phyloP scores from a whole-genome alignment of 2,329 filamentous ascomycete genomes.

The Pseudogymnoascus sp. region DNA sequence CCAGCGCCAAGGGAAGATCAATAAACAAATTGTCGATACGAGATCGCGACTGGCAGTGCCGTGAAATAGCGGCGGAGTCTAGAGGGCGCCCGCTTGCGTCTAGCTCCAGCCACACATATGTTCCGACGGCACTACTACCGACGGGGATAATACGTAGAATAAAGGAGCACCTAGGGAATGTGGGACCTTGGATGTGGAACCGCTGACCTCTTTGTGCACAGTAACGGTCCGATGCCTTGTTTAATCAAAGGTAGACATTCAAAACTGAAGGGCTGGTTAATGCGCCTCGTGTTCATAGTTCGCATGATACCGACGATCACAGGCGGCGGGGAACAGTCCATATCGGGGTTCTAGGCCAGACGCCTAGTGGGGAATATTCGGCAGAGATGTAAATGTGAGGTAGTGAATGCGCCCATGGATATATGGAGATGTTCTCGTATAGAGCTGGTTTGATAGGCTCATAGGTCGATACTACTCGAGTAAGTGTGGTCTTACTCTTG shows the following conservation, averaged over 20 bases:
- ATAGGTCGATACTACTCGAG: neutral
- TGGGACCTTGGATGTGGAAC: neutral
- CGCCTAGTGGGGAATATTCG: neutral
- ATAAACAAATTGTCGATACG: neutral
- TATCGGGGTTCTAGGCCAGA: neutral
- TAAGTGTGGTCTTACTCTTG: neutral
- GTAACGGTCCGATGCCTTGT: neutral
- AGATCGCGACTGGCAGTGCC: neutral
- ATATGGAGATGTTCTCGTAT: neutral
- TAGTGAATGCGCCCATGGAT: neutral
- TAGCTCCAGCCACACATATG: neutral
- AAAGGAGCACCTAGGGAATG: neutral
- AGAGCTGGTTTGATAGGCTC: neutral
- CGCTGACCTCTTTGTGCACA: neutral
- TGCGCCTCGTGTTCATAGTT: neutral
- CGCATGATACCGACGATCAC: slow-evolving; percentile 6
- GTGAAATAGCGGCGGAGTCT: neutral
- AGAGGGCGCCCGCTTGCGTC: neutral
- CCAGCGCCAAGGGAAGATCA: neutral
- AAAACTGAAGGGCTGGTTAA: neutral
- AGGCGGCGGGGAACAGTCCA: neutral
- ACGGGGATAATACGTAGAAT: neutral
- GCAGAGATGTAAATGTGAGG: neutral
- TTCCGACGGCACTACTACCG: neutral
- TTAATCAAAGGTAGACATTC: neutral